A percentile compares a stretch with the other conserved stretches of the same genome.
Evolutionary conservation across 768 basidiomycete species (phyloP).

Genomic region (Suillus placidus): DNA sequence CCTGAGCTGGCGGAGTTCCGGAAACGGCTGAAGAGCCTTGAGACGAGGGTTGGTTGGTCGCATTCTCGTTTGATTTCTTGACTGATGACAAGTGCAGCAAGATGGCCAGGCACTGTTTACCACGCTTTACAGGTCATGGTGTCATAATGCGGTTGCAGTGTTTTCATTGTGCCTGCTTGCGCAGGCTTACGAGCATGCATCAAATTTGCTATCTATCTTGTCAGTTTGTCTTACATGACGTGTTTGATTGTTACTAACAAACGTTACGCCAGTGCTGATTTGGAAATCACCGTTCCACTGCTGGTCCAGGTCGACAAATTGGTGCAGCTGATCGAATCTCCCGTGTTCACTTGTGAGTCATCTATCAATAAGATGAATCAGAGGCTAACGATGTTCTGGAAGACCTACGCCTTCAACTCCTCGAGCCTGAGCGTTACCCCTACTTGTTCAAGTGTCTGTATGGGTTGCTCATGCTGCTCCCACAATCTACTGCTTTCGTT

Average conservation of each 20-base stretch:
- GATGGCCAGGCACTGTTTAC: constrained; percentile 96
- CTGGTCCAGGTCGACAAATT: constrained; percentile 97
- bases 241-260: constrained; percentile 8
- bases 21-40: constrained; percentile 87
- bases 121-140: constrained; percentile 95
- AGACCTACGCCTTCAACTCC: constrained; percentile 89
- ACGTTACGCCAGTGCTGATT: constrained; percentile 68
- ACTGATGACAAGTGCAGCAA: constrained; percentile 50
- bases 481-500: constrained; percentile 95
- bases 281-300: constrained; percentile 94
- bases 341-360: constrained; percentile 91
- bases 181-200: constrained; percentile 98
- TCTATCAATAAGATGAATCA: not conserved
- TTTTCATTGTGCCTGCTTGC: constrained; percentile 96
- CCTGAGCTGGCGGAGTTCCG: constrained; percentile 96
- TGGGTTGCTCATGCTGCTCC: constrained; percentile 93
- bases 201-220: constrained; percentile 95
- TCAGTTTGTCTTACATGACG: constrained; percentile 38
- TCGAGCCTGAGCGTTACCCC: constrained; percentile 96
- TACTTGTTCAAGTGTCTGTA: constrained; percentile 98
- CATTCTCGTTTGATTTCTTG: constrained; percentile 6
- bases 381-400: constrained; percentile 10
- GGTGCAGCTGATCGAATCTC: constrained; percentile 96
- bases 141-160: constrained; percentile 95
- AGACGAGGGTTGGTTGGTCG: constrained; percentile 71